Conservation (phyloP, 78 protist genomes). For the Protostelium mycophagum region DNA sequence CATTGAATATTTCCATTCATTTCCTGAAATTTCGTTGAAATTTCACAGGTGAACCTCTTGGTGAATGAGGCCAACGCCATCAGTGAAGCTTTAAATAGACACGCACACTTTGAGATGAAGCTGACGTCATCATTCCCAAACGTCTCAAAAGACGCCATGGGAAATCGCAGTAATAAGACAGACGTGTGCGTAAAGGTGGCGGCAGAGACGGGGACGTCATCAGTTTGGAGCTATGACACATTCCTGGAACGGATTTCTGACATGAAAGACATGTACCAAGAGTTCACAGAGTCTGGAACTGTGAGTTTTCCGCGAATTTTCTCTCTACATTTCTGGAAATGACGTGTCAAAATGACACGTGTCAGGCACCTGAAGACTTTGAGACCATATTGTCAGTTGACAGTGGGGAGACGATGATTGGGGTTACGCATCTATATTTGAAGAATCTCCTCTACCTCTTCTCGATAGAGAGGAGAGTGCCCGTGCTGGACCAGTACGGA, state of each 20-base stretch:
- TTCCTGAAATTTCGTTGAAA: not conserved
- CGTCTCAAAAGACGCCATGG: constrained; percentile 33
- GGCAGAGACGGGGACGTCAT: constrained; percentile 20
- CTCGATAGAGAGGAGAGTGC: constrained; percentile 35
- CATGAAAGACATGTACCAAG: constrained; percentile 58
- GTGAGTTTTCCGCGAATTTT: not conserved
- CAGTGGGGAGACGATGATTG: constrained; percentile 19
- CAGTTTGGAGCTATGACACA: constrained; percentile 26
- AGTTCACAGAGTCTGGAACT: constrained; percentile 3
- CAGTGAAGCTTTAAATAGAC: constrained; percentile 11
- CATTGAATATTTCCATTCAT: constrained; percentile 12
- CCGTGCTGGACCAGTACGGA: constrained; percentile 23
- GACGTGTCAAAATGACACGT: not conserved
- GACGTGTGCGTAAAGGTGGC: constrained; percentile 27
- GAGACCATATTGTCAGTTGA: constrained; percentile 21
- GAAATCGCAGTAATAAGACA: constrained; percentile 22
- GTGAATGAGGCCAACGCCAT: constrained; percentile 59
- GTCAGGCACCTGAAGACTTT: constrained; percentile 19
- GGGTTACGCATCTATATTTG: constrained; percentile 48
- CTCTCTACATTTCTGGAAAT: not conserved
- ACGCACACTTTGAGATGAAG: constrained; percentile 7
- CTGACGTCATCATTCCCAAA: constrained; percentile 18
- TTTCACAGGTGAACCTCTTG: constrained; percentile 21
- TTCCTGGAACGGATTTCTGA: constrained; percentile 37
- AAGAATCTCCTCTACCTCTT: constrained; percentile 34